Percentiles rank a stretch among this genome's conserved stretches.
Evolutionary conservation across 2,329 filamentous ascomycete species (phyloP).

Genomic region (Penicillium italicum): DNA sequence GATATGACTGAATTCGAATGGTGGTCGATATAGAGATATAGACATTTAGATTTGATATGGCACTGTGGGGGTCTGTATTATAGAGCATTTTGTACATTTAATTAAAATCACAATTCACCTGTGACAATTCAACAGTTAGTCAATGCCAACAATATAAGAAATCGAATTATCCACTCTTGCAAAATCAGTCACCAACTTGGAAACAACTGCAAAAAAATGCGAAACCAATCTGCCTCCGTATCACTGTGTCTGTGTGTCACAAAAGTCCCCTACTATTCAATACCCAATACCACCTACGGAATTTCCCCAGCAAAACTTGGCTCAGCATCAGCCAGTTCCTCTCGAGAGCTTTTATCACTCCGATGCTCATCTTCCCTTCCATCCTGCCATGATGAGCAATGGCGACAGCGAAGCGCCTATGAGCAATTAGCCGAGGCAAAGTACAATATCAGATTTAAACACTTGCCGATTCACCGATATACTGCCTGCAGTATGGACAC

Average conservation of each 20-base stretch:
- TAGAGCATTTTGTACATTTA: constrained; percentile 4
- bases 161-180: background rate
- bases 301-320: background rate
- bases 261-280: background rate
- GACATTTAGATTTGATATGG: background rate
- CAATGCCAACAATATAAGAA: background rate
- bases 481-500: constrained; percentile 53
- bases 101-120: background rate
- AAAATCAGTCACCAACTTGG: background rate
- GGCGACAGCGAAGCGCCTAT: constrained; percentile 50
- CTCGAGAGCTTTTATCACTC: background rate
- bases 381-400: constrained; percentile 58
- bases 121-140: background rate
- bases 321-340: background rate
- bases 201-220: background rate
- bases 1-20: constrained; percentile 3
- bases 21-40: constrained; percentile 5
- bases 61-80: background rate
- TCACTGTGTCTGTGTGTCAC: background rate
- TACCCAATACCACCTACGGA: background rate
- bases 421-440: constrained; percentile 6
- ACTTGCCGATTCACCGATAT: constrained; percentile 60
- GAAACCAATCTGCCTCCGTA: background rate
- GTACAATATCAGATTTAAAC: background rate
- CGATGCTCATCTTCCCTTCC: constrained; percentile 47